Evolutionary conservation across 352 stramenopile species (phyloP), one percentile per base, ranked within the genome.

Genomic region (Globisporangium echinulatum): DNA sequence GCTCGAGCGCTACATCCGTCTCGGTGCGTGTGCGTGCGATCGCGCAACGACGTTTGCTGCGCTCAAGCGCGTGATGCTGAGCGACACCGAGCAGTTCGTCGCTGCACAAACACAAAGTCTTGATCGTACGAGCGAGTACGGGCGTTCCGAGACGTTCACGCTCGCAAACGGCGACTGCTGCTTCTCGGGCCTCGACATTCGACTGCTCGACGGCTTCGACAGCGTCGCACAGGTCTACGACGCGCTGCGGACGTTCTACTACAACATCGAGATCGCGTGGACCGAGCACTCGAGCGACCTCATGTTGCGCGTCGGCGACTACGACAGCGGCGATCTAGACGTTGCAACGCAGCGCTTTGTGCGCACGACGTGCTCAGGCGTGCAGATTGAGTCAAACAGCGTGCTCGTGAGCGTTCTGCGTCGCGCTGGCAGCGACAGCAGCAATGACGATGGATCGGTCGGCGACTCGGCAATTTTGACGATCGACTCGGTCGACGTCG

Each of bases 401-500:
- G 44, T 62, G 56, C 38, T 44, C 25, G 49, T 56, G 51, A 56
- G 51, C 38, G 10, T 2, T 7, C 40, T 47, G 37, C 38, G 36
- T 37, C 51, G 15, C 10, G 17, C 13, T 14, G 7, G 14, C 5
- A n/a, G n/a, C 2, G 37, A 53, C 51, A 33, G 49, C 39, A 33
- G 46, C 37, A 56, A 56, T 43, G 52, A 15, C 44, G 39, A 62
- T 38, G 49, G 56, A 3, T 61, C 52, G 0, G 56, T 53, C 5
- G 38, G 56, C 49, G 56, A 56, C 37, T 43, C 44, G 33, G 75
- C 64, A 4, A 54, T 84, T 11, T 61, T 88, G 46, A 63, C 75
- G 39, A 65, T 71, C 19, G 74, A 85, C 54, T 79, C 68, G 19
- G 68, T 85, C 40, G 69, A 83, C 56, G 51, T 61, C 6, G 78